Base-by-base conservation (phyloP, 768 basidiomycete species). In the Paxillus ammoniavirescens region DNA sequence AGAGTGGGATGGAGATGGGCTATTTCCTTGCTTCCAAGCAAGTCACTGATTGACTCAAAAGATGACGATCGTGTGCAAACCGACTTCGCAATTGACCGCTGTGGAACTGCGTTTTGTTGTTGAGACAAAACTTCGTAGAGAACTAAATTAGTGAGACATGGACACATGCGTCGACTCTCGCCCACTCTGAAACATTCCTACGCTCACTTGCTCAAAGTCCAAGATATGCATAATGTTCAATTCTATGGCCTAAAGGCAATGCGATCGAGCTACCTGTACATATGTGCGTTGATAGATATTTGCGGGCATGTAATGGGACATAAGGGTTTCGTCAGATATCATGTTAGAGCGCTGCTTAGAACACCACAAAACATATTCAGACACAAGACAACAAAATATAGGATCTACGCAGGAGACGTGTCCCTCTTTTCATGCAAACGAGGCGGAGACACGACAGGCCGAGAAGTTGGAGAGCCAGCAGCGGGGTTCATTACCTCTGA, bases 401-500 rank as follows among this genome's bases (percentile, higher is more conserved):
- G 10, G 54, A 9, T 50, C 38, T 62, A 69, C 8, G 56, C 45
- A 21, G 68, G 68, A 0, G 68, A 66, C 4, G 62, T 26, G 15
- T 71, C 70, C 52, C 64, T 69, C 52, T 71, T 70, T 21, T 70
- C 68, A 26, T 70, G 68, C 30, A 65, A 50, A n/a, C 68, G 77
- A 17, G 79, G 72, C 14, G 84, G 83, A 17, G 82, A 82, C n/a
- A 82, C 74, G 9, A 79, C 75, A 51, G 76, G 74, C 61, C 84
- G 83, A 10, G 73, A 63, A 7, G 74, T 72, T 17, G 84, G 79
- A 49, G 82, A 80, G 49, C 81, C 75, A 40, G 78, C 76, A 56
- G 70, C 64, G 15, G 75, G 67, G 55, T 79, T 76, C 62, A 79
- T 77, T 49, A 79, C 75, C 35, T 83, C 81, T 41, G 75, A 73